Evolutionary conservation across 1,284 basidiomycete species (phyloP), one percentile per base, ranked within the genome.

Genomic region (Salmacisia buchloeana): DNA sequence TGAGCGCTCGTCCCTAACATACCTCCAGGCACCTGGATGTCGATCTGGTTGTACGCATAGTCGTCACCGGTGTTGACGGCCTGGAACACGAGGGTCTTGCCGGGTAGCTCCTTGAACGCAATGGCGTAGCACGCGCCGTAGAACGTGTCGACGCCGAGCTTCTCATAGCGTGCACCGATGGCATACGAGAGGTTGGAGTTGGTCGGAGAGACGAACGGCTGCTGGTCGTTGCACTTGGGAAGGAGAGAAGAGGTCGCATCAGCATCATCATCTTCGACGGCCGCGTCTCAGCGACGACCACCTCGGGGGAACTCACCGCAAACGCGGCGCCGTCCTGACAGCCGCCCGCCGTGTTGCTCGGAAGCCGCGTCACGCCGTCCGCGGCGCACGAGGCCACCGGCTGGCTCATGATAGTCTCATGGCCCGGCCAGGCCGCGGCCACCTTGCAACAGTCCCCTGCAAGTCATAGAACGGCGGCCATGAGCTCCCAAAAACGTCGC

Each of bases 391-490:
- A 54, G 29, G n/a, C 31, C 15, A 31, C 25, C 4, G 49, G 27
- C 3, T 31, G 29, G 34, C 15, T 54, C 3, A 33, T n/a, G 27
- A 7, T 27, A 27, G 13, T 2, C 10, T 43, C 23, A n/a, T 54
- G 12, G 29, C 49, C 25, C 4, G 49, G 49, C 49, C 49, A 54
- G 10, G 49, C 49, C 21, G 29, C 25, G 15, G 29, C 49, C 18
- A 54, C 27, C 31, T 54, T 54, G 49, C 49, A 54, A n/a, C 49
- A 54, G 27, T 54, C 49, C 49, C 49, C 49, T 54, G 2, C 34
- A 2, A 12, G 9, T 31, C 27, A 10, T 25, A 18, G 25, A 54
- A 29, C 29, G 21, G 23, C 21, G 23, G 23, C 46, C 4, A 10
- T 31, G 49, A 31, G 27, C 43, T 49, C 5, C 27, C 21, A 23